Percentiles rank a stretch among this genome's conserved stretches.
These are phyloP conservation scores for Aciculosporium take DNA, from an alignment of 2,329 filamentous ascomycete genomes.

Conservation along the genomic window DNA sequence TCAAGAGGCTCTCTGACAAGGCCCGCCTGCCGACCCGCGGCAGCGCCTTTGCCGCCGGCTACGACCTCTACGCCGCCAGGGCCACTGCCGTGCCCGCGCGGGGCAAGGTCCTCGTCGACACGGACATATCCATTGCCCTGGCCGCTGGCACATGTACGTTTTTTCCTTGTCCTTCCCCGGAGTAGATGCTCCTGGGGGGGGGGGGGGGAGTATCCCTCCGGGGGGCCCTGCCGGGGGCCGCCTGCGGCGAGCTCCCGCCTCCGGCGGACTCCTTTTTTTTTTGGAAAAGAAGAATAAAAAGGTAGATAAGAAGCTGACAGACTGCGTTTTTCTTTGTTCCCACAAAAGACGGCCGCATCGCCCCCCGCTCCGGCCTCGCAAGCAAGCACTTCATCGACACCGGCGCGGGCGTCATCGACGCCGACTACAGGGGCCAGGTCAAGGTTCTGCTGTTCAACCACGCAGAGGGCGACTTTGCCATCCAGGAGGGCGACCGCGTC, in stretches of 20 bases:
- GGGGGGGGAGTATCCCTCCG: too few species aligned
- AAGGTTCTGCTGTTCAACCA: constrained; percentile 95
- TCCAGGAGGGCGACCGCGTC: constrained; percentile 78
- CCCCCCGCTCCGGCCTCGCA: constrained; percentile 80
- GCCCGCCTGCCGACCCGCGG: constrained; percentile 79
- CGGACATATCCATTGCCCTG: constrained; percentile 81
- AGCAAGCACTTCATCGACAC: constrained; percentile 93
- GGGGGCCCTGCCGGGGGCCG: too few species aligned
- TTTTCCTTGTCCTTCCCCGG: background rate
- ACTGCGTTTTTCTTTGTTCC: too few species aligned
- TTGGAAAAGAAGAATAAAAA: background rate
- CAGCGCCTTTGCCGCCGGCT: constrained; percentile 79
- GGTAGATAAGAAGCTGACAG: constrained; percentile 1
- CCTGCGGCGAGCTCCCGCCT: too few species aligned
- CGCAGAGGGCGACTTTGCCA: constrained; percentile 61
- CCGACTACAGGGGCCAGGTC: constrained; percentile 87
- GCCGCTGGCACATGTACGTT: constrained; percentile 78
- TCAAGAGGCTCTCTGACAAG: constrained; percentile 75
- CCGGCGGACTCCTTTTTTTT: background rate
- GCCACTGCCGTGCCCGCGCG: constrained; percentile 63
- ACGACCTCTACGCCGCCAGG: constrained; percentile 76
- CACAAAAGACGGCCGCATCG: constrained; percentile 64
- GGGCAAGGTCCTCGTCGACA: constrained; percentile 77
- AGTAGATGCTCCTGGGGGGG: too few species aligned
- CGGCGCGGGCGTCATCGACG: constrained; percentile 92